Percentiles rank a stretch among this genome's conserved stretches.
These are phyloP conservation scores for Ustilago lituana DNA, from an alignment of 1,284 basidiomycete species.

Conservation along the genomic window DNA sequence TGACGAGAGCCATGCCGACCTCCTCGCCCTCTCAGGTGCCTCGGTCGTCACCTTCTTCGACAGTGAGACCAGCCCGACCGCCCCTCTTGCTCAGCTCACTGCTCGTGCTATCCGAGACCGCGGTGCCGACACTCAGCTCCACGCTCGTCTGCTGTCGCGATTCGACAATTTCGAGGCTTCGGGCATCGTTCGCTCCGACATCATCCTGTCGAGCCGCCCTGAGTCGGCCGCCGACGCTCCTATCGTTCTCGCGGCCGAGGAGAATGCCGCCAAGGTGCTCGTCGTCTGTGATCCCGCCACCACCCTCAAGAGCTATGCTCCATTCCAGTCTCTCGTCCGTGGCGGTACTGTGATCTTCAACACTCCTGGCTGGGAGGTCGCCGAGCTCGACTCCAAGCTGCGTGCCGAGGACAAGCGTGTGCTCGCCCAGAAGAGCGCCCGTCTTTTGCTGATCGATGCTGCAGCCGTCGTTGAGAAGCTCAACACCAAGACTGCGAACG, in stretches of 20 bases:
- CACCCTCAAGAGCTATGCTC: constrained; percentile 58
- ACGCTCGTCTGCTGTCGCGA: constrained; percentile 59
- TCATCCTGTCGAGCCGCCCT: constrained; percentile 53
- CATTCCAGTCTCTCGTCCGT: constrained; percentile 56
- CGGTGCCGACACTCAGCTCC: constrained; percentile 44
- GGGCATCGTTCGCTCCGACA: constrained; percentile 61
- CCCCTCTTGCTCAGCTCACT: constrained; percentile 50
- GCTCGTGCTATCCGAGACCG: constrained; percentile 57
- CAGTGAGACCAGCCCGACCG: constrained; percentile 57
- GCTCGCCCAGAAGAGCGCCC: constrained; percentile 56
- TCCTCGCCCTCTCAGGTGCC: constrained; percentile 51
- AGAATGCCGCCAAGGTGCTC: constrained; percentile 51
- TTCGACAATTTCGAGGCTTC: constrained; percentile 64
- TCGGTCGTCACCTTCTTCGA: constrained; percentile 63
- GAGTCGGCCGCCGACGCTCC: constrained; percentile 53
- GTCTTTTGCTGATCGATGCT: constrained; percentile 59
- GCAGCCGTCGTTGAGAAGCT: constrained; percentile 56
- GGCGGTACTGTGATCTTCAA: constrained; percentile 64
- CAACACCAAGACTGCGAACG: constrained; percentile 50
- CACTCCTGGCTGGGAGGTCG: constrained; percentile 57
- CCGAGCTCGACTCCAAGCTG: constrained; percentile 61
- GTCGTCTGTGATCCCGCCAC: constrained; percentile 58
- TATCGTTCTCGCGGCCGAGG: constrained; percentile 54
- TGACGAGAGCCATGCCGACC: constrained; percentile 42
- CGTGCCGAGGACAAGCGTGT: constrained; percentile 60